A percentile compares a stretch with the other conserved stretches of the same genome.
Conservation (phyloP, 2,329 filamentous ascomycete genomes). For the Alternaria panax region DNA sequence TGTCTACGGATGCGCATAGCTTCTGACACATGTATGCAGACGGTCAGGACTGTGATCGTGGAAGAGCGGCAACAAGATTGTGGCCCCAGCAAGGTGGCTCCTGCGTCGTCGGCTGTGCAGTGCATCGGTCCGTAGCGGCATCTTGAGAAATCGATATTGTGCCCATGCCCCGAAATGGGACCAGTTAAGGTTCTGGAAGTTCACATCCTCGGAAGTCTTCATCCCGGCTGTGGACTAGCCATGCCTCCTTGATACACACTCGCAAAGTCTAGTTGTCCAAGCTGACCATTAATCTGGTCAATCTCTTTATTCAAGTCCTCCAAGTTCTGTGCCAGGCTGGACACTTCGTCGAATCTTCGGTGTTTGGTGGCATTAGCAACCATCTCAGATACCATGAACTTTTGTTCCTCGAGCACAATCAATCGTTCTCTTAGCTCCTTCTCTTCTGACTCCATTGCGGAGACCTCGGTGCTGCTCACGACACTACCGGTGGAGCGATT, state of each 20-base stretch:
- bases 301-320: conserved; percentile 86
- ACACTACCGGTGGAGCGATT: conserved; percentile 61
- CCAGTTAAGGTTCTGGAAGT: background rate
- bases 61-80: background rate
- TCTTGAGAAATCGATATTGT: background rate
- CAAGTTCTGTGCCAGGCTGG: conserved; percentile 77
- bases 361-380: conserved; percentile 77
- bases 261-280: conserved; percentile 71
- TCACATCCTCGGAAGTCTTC: conserved; percentile 9
- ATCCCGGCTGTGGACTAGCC: conserved; percentile 33
- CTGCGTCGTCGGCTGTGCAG: background rate
- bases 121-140: background rate
- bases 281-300: conserved; percentile 67
- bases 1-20: background rate
- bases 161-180: background rate
- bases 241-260: conserved; percentile 54
- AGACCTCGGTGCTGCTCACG: conserved; percentile 65
- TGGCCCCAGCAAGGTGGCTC: background rate
- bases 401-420: conserved; percentile 88
- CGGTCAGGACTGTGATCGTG: background rate
- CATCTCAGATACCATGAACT: conserved; percentile 88
- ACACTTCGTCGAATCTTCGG: conserved; percentile 85
- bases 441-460: conserved; percentile 80
- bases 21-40: background rate
- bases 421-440: conserved; percentile 80